Base-by-base conservation (phyloP, 192 early-diverging fungal genomes). In the Cladochytrium replicatum region DNA sequence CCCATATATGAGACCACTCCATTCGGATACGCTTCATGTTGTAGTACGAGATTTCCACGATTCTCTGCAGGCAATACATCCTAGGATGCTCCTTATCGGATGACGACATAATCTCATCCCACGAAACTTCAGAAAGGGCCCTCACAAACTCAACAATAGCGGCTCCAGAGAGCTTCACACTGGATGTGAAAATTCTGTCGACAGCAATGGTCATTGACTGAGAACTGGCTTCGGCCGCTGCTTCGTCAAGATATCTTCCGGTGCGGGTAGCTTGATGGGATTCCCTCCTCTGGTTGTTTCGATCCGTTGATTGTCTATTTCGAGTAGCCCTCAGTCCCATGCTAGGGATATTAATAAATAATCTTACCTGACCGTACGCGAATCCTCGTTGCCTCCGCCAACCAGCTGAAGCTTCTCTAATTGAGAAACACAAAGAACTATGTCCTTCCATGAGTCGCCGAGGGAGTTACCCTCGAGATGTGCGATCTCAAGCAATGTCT, bases 1-100 rank as follows among this genome's bases (percentile, higher is more conserved):
- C 23, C 87, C 87, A 89, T 26, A 89, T 71, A 54, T 87, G 78
- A 21, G 82, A 80, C 87, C 87, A 89, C 58, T 89, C 87, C 48
- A 87, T 66, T 46, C 87, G 72, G 50, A 89, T 89, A 62, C 87
- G 84, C 22, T 67, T 69, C 82, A 89, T 86, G 61, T 89, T 89
- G 66, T 89, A 89, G 64, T 89, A 85, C 2, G 80, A 70, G 38
- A 89, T 83, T 50, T 89, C 87, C 0, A 89, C 84, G 21, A 89
- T 63, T 45, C 84, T 82, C 41, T 84, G 86, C 48, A 89, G 63
- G 61, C 75, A 84, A 62, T 53, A 53, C 51, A 53, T 53, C 30
- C 51, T 23, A 13, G 54, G 54, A n/a, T 24, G 29, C 22, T 26
- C 32, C 30, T 34, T 26, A 27, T 53, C 77, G n/a, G 75, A 82